Conservation (phyloP, 257 asterid species). For the Knoxia roxburghii region DNA sequence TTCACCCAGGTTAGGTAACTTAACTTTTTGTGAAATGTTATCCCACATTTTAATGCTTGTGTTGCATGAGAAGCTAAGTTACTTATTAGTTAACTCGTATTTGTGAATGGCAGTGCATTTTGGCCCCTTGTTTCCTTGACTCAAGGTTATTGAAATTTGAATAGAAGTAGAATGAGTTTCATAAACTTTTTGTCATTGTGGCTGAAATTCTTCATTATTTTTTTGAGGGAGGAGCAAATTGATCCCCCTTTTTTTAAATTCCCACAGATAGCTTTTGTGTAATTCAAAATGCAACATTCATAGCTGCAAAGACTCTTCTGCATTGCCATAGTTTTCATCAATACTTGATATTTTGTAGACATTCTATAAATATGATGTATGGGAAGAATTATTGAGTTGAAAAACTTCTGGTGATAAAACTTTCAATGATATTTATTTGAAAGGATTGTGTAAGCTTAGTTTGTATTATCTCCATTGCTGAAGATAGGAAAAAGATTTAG, state of each 20-base stretch:
- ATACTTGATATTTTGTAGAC: background rate
- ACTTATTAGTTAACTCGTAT: background rate
- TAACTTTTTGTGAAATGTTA: background rate
- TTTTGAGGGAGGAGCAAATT: background rate
- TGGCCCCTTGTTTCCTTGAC: background rate
- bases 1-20: conserved; percentile 69
- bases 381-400: conserved; percentile 1
- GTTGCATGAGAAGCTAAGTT: background rate
- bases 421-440: background rate
- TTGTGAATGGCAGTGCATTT: background rate
- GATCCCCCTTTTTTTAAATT: background rate
- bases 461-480: background rate
- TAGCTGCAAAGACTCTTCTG: too few species aligned
- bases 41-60: background rate
- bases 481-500: background rate
- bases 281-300: background rate
- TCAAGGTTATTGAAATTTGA: background rate
- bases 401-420: background rate
- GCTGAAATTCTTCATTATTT: background rate
- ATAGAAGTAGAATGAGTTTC: background rate
- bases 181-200: background rate
- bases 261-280: background rate
- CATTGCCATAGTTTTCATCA: too few species aligned
- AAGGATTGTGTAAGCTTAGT: background rate
- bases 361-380: background rate